Conservation (phyloP, 192 early-diverging fungal species). For the Rhizophagus sp. region DNA sequence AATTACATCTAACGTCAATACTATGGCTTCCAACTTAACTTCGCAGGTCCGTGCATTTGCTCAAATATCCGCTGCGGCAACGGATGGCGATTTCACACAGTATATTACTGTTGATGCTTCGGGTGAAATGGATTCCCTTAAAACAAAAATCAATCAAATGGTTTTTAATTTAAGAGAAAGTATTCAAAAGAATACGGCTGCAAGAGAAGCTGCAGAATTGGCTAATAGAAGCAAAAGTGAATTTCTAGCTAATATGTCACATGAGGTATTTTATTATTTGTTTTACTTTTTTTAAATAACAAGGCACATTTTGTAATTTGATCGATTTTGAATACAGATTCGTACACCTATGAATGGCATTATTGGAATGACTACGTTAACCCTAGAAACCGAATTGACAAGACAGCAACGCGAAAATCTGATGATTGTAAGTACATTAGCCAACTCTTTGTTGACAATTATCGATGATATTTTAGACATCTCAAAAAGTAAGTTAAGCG, state of each 20-base stretch:
- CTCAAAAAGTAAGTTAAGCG: conserved; percentile 57
- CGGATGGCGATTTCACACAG: conserved; percentile 68
- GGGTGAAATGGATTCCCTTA: conserved; percentile 84
- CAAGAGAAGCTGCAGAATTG: conserved; percentile 77
- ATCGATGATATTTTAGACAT: conserved; percentile 87
- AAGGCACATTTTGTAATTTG: conserved; percentile 4
- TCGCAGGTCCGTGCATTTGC: conserved; percentile 83
- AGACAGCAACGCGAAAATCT: conserved; percentile 80
- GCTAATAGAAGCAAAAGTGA: conserved; percentile 80
- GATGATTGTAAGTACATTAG: conserved; percentile 73
- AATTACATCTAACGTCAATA: conserved; percentile 73
- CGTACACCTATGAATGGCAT: conserved; percentile 87
- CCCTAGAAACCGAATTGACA: conserved; percentile 76
- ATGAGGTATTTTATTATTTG: conserved; percentile 40
- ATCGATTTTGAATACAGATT: conserved; percentile 65
- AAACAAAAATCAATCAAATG: conserved; percentile 85
- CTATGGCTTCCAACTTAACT: conserved; percentile 72
- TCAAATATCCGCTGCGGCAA: conserved; percentile 71
- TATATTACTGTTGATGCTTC: conserved; percentile 78
- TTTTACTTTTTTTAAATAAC: background rate
- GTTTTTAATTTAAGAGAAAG: conserved; percentile 73
- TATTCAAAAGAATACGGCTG: conserved; percentile 76
- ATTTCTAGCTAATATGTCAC: conserved; percentile 68
- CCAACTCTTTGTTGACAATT: conserved; percentile 72
- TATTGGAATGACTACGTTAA: conserved; percentile 72